Percentiles rank a stretch among this genome's conserved stretches.
These are phyloP conservation scores for Haemoproteus tartakovskyi DNA, from an alignment of 169 alveolate genomes.

Conservation along the genomic window DNA sequence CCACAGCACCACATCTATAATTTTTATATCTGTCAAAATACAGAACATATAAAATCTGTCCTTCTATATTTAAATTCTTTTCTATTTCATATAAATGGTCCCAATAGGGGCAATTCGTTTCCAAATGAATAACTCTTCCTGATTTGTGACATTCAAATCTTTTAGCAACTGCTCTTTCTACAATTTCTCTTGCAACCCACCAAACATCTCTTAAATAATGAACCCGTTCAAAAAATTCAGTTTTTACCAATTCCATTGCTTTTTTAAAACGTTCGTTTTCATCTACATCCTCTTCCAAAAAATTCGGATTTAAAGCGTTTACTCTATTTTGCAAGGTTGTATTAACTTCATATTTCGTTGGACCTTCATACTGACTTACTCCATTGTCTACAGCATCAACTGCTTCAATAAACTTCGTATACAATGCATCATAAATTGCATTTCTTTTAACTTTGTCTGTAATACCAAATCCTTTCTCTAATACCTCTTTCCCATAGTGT, in stretches of 20 bases:
- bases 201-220: slow-evolving; percentile 65
- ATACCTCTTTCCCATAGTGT: slow-evolving; percentile 82
- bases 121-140: slow-evolving; percentile 73
- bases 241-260: slow-evolving; percentile 78
- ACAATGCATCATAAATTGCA: slow-evolving; percentile 72
- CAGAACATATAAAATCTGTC: slow-evolving; percentile 65
- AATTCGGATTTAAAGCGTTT: slow-evolving; percentile 84
- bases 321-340: slow-evolving; percentile 80
- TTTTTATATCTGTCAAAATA: slow-evolving; percentile 45
- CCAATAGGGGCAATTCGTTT: slow-evolving; percentile 74
- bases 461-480: slow-evolving; percentile 70
- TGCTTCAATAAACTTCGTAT: slow-evolving; percentile 80
- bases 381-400: slow-evolving; percentile 92
- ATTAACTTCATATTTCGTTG: slow-evolving; percentile 73
- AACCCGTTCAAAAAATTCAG: slow-evolving; percentile 70
- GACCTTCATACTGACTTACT: slow-evolving; percentile 76
- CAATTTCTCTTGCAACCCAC: slow-evolving; percentile 65
- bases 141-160: slow-evolving; percentile 75
- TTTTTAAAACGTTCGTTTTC: slow-evolving; percentile 74
- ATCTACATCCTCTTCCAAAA: slow-evolving; percentile 79
- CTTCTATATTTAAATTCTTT: slow-evolving; percentile 64
- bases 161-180: slow-evolving; percentile 65
- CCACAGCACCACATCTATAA: slow-evolving; percentile 67
- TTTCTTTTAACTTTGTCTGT: slow-evolving; percentile 73
- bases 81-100: slow-evolving; percentile 70